Evolutionary conservation across 148 eudicot species (phyloP).

Genomic region (Nyssa sinensis): DNA sequence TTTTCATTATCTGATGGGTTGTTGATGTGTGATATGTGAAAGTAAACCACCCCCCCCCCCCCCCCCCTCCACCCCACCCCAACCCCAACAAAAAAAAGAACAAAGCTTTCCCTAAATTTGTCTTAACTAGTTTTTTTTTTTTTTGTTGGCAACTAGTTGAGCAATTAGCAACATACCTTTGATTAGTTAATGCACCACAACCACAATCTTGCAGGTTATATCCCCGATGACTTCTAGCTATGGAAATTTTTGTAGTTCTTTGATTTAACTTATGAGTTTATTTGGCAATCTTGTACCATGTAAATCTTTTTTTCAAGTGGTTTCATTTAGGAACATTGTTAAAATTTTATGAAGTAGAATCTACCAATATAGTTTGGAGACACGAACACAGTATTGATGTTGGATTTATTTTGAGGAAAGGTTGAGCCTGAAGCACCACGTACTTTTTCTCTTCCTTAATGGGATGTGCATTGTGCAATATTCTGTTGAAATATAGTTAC

Average conservation of each 20-base stretch:
- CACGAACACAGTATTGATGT: background rate
- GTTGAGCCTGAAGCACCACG: no score
- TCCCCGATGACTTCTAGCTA: background rate
- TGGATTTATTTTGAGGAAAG: no score
- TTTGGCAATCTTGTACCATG: background rate
- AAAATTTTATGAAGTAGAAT: background rate
- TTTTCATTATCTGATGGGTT: slow-evolving; percentile 1
- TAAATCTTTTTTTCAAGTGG: background rate
- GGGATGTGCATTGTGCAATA: background rate
- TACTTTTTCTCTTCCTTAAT: background rate
- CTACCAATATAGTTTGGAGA: background rate
- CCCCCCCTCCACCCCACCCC: no score
- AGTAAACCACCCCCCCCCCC: background rate
- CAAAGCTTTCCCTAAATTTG: no score
- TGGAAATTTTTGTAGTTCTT: background rate
- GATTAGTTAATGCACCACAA: background rate
- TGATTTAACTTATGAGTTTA: background rate
- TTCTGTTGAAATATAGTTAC: background rate
- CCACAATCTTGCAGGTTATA: background rate
- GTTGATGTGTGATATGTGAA: background rate
- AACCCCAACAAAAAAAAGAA: background rate
- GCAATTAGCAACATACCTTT: background rate
- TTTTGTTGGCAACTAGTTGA: no score
- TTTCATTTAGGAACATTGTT: background rate
- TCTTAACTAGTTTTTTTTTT: no score